Evolutionary conservation across 2,329 filamentous ascomycete genomes (phyloP), one percentile per base, ranked within the genome.

Genomic region (Tolypocladium inflatum): DNA sequence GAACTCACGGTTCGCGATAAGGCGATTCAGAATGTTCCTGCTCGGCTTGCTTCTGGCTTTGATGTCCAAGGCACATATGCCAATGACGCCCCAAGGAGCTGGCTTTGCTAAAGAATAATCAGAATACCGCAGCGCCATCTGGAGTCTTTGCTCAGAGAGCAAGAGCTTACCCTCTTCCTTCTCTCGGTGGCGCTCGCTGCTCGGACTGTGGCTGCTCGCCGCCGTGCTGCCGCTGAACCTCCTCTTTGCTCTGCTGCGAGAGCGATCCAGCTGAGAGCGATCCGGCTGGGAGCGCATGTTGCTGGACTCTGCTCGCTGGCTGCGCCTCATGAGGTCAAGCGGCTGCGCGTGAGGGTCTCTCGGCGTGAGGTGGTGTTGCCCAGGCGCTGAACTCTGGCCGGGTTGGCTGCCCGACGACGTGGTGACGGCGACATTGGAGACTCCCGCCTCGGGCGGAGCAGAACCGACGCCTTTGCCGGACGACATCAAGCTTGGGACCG

Each of bases 31-130:
- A 64, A 99, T 99, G 68, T 96, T 97, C 64, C 95, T 84, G 69
- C 93, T 97, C 1, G 94, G 94, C 73, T 97, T 97, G 79, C 92
- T 97, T 67, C 94, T 84, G 41, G 94, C 94, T 76, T 99, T 99
- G 65, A 93, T 84, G 74, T 99, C 94, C 59, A 99, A 79, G 26
- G 94, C 95, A 71, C 94, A 99, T 11, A 99, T 91, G 56, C 94
- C 94, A 68, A 99, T 96, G 54, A 86, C 79, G 50, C 85, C 85
- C 71, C 78, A 81, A 2, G 82, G 80, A 4, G 83, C 79, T 11
- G 83, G 81, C 70, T 84, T 86, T 35, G 70, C 74, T 78, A 52
- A 58, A 58, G 60, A 55, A 38, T 53, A 43, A 65, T 76, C 63
- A 74, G 72, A 61, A 33, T 21, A 30, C 48, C 21, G 48, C 9